A percentile compares a stretch with the other conserved stretches of the same genome.
These are phyloP conservation scores for Austroboletus niveus DNA, from an alignment of 1,284 basidiomycete species.

Conservation along the genomic window DNA sequence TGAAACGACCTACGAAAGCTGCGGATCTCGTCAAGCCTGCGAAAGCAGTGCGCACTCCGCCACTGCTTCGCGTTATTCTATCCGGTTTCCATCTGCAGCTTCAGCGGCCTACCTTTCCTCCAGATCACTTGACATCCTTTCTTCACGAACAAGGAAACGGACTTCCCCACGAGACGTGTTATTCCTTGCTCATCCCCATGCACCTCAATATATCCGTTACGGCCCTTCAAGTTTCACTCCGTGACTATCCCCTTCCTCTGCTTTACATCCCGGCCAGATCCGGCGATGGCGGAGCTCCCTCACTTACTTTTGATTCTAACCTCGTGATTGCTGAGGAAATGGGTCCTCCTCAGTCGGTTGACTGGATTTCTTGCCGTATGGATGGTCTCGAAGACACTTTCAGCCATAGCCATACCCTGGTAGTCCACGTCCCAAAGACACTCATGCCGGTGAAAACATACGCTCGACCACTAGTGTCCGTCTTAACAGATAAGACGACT, in stretches of 20 bases:
- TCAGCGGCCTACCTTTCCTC: constrained; percentile 62
- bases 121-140: constrained; percentile 62
- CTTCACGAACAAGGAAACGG: constrained; percentile 69
- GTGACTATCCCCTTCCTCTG: constrained; percentile 81
- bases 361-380: constrained; percentile 71
- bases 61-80: constrained; percentile 73
- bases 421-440: constrained; percentile 81
- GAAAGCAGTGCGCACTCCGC: constrained; percentile 51
- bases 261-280: constrained; percentile 54
- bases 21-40: constrained; percentile 37
- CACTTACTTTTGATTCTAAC: constrained; percentile 74
- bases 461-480: constrained; percentile 70
- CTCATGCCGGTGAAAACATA: constrained; percentile 96
- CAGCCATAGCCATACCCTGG: constrained; percentile 55
- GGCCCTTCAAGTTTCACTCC: constrained; percentile 62
- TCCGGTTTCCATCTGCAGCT: constrained; percentile 60
- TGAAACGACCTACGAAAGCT: constrained; percentile 30
- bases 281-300: constrained; percentile 34
- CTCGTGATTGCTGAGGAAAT: constrained; percentile 91
- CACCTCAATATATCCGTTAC: constrained; percentile 73
- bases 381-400: constrained; percentile 53
- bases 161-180: constrained; percentile 70
- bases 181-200: constrained; percentile 82
- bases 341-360: constrained; percentile 66
- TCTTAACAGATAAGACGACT: constrained; percentile 67